phyloP scores from a whole-genome alignment of 1,139 yeast species.

The Yamadazyma triangularis region DNA sequence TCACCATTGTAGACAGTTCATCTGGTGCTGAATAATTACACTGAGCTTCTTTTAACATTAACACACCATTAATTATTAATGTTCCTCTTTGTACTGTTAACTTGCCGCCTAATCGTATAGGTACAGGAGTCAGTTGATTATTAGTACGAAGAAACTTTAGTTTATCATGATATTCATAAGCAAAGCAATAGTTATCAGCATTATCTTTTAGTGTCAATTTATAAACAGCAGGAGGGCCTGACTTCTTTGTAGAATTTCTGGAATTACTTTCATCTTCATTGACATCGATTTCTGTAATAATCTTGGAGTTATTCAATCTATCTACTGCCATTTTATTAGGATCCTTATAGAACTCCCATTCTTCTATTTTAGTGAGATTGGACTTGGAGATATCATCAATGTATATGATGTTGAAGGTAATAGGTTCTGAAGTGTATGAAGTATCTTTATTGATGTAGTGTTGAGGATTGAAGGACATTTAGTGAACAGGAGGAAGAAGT shows the following conservation, averaged over 20 bases:
- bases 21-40: slow-evolving; percentile 34
- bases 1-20: slow-evolving; percentile 16
- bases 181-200: slow-evolving; percentile 31
- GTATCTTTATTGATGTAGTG: slow-evolving; percentile 9
- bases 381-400: slow-evolving; percentile 34
- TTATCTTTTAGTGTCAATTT: slow-evolving; percentile 33
- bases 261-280: slow-evolving; percentile 13
- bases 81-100: slow-evolving; percentile 31
- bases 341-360: slow-evolving; percentile 34
- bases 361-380: slow-evolving; percentile 31
- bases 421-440: slow-evolving; percentile 13
- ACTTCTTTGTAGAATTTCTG: background rate
- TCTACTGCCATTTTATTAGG: slow-evolving; percentile 42
- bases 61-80: slow-evolving; percentile 27
- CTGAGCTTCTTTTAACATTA: slow-evolving; percentile 24
- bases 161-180: slow-evolving; percentile 34
- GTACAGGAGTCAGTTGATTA: slow-evolving; percentile 29
- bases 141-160: slow-evolving; percentile 28
- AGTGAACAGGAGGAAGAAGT: no score
- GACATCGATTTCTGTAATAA: slow-evolving; percentile 31
- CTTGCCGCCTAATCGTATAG: slow-evolving; percentile 37
- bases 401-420: slow-evolving; percentile 28
- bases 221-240: slow-evolving; percentile 16
- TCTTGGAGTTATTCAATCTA: slow-evolving; percentile 20
- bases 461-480: slow-evolving; percentile 18